These are phyloP conservation scores for Mycena pura DNA, from an alignment of 768 basidiomycete genomes.

Conservation along the genomic window DNA sequence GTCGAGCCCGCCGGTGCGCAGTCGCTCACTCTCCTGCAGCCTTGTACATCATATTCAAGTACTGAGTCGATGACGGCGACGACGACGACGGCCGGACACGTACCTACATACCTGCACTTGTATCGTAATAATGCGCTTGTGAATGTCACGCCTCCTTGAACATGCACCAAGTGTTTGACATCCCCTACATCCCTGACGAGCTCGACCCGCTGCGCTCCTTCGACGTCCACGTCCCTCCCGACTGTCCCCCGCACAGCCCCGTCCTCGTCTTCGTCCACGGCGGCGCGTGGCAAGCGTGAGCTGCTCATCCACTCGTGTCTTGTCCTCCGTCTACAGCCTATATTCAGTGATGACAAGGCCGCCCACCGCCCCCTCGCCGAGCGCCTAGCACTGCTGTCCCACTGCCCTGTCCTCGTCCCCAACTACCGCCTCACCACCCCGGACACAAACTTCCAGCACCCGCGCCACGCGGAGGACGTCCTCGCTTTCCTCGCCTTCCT, in stretches of 20 bases:
- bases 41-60: constrained; percentile 82
- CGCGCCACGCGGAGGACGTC: constrained; percentile 72
- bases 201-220: constrained; percentile 47
- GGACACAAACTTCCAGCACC: constrained; percentile 59
- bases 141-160: too few relatives aligned
- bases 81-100: too few relatives aligned
- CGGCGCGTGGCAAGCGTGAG: constrained; percentile 84
- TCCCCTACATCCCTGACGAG: too few relatives aligned
- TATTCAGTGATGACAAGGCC: constrained; percentile 72
- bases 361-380: constrained; percentile 53
- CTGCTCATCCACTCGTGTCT: constrained; percentile 13
- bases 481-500: constrained; percentile 69
- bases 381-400: too few relatives aligned
- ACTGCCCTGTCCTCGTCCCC: constrained; percentile 68
- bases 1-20: background rate
- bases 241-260: background rate
- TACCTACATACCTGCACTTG: too few relatives aligned
- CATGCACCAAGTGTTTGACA: too few relatives aligned
- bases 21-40: constrained; percentile 52
- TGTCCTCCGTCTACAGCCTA: constrained; percentile 5
- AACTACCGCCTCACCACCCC: constrained; percentile 78
- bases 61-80: too few relatives aligned
- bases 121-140: too few relatives aligned
- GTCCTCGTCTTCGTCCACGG: constrained; percentile 78
- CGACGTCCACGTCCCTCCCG: constrained; percentile 56